Percentiles rank a stretch among this genome's conserved stretches.
Evolutionary conservation across 1,284 basidiomycete species (phyloP).

Genomic region (Microbotryum scabiosae): DNA sequence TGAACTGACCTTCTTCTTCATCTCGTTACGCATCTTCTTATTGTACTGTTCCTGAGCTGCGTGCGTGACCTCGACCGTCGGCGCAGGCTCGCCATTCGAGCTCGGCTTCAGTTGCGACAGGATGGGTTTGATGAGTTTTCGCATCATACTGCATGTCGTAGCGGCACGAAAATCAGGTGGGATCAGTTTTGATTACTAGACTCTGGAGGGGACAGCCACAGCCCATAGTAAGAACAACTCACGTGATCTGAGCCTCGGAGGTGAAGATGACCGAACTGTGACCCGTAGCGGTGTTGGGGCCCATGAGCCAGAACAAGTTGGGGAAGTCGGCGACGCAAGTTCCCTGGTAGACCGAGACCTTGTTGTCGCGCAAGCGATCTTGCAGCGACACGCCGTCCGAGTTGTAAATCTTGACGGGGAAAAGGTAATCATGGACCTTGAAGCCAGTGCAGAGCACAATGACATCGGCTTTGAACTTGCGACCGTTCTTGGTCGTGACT

Average conservation of each 20-base stretch:
- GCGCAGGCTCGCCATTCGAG: conserved; percentile 6
- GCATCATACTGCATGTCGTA: conserved; percentile 2
- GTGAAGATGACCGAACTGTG: conserved; percentile 31
- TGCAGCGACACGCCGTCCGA: conserved; percentile 19
- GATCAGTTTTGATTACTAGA: too few species aligned
- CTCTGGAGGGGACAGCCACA: not conserved
- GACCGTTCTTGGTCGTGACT: conserved; percentile 19
- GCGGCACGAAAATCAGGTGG: not conserved
- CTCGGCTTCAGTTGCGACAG: not conserved
- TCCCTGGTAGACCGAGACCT: conserved; percentile 17
- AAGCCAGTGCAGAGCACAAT: conserved; percentile 26
- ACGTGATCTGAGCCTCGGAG: conserved; percentile 24
- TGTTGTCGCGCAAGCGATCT: conserved; percentile 10
- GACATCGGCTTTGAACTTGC: conserved; percentile 19
- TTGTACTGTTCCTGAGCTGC: conserved; percentile 19
- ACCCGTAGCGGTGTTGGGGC: conserved; percentile 26
- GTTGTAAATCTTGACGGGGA: conserved; percentile 27
- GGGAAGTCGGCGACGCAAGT: conserved; percentile 19
- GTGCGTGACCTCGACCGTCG: conserved; percentile 22
- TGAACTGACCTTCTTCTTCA: conserved; percentile 14
- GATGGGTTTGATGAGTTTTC: conserved; percentile 24
- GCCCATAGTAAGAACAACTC: not conserved
- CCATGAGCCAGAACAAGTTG: conserved; percentile 30
- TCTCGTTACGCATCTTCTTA: conserved; percentile 13
- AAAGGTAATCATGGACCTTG: conserved; percentile 26